Percentiles rank a stretch among this genome's conserved stretches.
Evolutionary conservation across 2,329 filamentous ascomycete species (phyloP).

Genomic region (Phyllosticta paracitricarpa): DNA sequence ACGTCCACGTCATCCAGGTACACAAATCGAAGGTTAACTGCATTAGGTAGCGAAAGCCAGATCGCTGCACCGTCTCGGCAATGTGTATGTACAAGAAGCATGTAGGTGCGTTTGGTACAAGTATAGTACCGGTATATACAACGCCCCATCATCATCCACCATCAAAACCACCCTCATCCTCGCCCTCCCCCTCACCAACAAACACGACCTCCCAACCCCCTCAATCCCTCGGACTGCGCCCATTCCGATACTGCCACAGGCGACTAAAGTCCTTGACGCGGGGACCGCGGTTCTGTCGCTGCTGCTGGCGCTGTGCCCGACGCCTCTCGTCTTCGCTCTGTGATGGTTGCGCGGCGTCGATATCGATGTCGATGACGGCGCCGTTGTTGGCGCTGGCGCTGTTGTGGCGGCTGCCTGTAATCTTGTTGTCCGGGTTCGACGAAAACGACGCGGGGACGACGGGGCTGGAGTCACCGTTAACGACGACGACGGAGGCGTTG

Average conservation of each 20-base stretch:
- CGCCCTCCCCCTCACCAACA: not conserved
- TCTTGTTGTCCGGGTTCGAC: not conserved
- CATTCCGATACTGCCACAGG: conserved; percentile 17
- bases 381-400: not conserved
- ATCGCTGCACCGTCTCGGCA: no score
- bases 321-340: not conserved
- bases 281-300: not conserved
- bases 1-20: no score
- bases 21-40: no score
- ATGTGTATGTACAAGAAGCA: no score
- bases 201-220: not conserved
- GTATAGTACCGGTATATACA: no score
- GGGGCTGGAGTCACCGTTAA: not conserved
- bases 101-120: no score
- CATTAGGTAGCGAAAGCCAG: no score
- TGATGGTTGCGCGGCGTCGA: not conserved
- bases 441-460: conserved; percentile 4
- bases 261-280: conserved; percentile 16
- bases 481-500: not conserved
- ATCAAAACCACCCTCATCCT: not conserved
- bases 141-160: no score
- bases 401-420: not conserved
- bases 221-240: conserved; percentile 11
- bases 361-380: conserved; percentile 13
- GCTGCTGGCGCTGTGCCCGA: not conserved